Conservation (phyloP, 2,329 filamentous ascomycete species). For the Fusarium annulatum region DNA sequence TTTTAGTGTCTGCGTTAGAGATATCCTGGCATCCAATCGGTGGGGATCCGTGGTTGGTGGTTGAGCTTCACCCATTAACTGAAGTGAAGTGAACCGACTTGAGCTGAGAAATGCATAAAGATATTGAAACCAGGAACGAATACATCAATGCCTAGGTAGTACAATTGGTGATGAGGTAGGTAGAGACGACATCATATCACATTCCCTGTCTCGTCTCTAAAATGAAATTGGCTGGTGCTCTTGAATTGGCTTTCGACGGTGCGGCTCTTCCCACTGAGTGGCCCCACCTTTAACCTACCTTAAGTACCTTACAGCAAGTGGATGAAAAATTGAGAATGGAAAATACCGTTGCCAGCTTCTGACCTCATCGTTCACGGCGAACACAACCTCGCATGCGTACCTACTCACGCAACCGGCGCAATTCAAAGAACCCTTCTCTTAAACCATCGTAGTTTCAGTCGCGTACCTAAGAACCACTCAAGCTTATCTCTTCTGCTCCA, state of each 20-base stretch:
- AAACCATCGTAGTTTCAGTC: too few species aligned
- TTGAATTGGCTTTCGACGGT: not conserved
- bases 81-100: not conserved
- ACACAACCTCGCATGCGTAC: not conserved
- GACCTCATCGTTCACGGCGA: constrained; percentile 30
- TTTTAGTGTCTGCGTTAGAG: constrained; percentile 1
- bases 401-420: constrained; percentile 1
- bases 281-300: constrained; percentile 1
- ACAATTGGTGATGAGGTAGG: not conserved
- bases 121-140: not conserved
- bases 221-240: not conserved
- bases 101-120: not conserved
- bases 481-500: not conserved
- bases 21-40: not conserved
- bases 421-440: not conserved
- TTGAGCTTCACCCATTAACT: not conserved
- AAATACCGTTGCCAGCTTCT: constrained; percentile 20
- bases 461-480: not conserved
- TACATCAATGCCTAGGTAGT: not conserved
- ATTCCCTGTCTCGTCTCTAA: not conserved
- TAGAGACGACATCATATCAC: not conserved
- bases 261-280: not conserved
- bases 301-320: constrained; percentile 11
- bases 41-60: not conserved
- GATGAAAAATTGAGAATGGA: constrained; percentile 4